Evolutionary conservation across 164 flowering plant species (phyloP).

Genomic region (Nelumbo lutea): DNA sequence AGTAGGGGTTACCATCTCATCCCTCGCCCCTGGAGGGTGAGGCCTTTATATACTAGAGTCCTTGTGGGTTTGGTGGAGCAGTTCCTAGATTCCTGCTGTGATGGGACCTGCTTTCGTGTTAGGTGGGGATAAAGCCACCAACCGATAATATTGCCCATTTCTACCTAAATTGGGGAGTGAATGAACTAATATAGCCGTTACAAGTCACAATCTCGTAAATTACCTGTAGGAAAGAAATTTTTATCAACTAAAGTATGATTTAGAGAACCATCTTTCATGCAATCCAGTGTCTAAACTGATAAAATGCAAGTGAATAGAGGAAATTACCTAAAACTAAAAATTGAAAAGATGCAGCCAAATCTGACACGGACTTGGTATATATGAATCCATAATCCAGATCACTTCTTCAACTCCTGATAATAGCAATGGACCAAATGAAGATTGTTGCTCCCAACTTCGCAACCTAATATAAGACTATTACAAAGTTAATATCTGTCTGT

Average conservation of each 20-base stretch:
- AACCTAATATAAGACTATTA: slow-evolving; percentile 6
- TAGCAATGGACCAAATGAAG: slow-evolving; percentile 5
- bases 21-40: too few relatives aligned
- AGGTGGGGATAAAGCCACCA: too few relatives aligned
- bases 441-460: neutral
- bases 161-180: too few relatives aligned
- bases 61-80: too few relatives aligned
- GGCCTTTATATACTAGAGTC: too few relatives aligned
- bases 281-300: neutral
- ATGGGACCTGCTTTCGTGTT: too few relatives aligned
- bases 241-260: neutral
- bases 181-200: too few relatives aligned
- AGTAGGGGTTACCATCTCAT: too few relatives aligned
- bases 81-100: too few relatives aligned
- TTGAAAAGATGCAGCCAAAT: slow-evolving; percentile 70
- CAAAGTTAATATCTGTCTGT: neutral
- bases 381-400: slow-evolving; percentile 50
- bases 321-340: slow-evolving; percentile 79
- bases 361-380: slow-evolving; percentile 66
- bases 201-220: too few relatives aligned
- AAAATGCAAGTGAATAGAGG: neutral
- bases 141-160: too few relatives aligned
- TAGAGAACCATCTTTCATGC: neutral
- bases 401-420: slow-evolving; percentile 10
- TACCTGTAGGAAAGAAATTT: too few relatives aligned